Percentiles rank a stretch among this genome's conserved stretches.
These are phyloP conservation scores for Aspergillus hiratsukae DNA, from an alignment of 2,329 filamentous ascomycete genomes.

Conservation along the genomic window DNA sequence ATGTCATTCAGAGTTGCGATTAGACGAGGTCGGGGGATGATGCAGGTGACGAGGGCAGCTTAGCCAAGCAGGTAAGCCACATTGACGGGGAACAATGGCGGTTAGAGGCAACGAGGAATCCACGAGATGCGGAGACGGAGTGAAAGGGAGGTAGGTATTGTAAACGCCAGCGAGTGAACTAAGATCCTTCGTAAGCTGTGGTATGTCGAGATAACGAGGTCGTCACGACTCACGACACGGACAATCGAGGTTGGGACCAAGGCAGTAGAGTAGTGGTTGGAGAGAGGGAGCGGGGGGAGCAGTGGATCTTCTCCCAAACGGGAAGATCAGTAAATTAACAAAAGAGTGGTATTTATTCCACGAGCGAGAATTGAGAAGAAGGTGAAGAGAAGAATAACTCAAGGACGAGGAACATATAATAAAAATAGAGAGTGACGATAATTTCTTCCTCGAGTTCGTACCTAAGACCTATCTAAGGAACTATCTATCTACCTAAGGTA, in stretches of 20 bases:
- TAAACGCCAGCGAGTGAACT: neutral
- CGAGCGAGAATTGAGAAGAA: neutral
- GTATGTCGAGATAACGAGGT: neutral
- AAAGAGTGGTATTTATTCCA: neutral
- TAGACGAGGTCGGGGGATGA: slow-evolving; percentile 1
- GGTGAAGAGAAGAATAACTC: neutral
- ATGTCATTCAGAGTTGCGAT: slow-evolving; percentile 5
- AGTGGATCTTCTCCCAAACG: slow-evolving; percentile 9
- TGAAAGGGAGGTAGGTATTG: slow-evolving; percentile 5
- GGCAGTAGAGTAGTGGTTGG: slow-evolving; percentile 1
- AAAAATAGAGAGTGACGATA: neutral
- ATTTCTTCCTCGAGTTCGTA: neutral
- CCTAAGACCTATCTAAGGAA: neutral
- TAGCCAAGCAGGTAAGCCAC: slow-evolving; percentile 12
- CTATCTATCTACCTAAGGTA: neutral
- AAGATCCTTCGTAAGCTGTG: neutral
- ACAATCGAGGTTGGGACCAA: neutral
- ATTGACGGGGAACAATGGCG: slow-evolving; percentile 17
- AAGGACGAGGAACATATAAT: neutral
- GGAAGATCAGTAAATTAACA: neutral
- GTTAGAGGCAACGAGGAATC: neutral
- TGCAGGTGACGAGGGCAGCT: slow-evolving; percentile 1
- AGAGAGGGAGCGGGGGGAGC: neutral
- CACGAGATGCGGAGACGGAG: neutral
- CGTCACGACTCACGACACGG: neutral